Evolutionary conservation across 129 eudicot species (phyloP), one percentile per base, ranked within the genome.

Genomic region (Pulicaria dysenterica): DNA sequence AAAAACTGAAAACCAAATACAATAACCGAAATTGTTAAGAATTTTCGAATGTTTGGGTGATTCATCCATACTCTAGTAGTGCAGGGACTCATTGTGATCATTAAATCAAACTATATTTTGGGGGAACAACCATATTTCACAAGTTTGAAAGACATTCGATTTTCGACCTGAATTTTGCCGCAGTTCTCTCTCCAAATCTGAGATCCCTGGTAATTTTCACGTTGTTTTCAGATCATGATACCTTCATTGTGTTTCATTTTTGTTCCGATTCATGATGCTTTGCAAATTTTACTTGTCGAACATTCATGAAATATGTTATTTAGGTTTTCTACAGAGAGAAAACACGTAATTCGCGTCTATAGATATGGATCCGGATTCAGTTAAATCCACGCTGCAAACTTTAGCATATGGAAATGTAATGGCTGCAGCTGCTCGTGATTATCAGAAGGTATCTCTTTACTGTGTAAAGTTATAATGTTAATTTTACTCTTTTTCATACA

Each of bases 381-480:
- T 93, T 6, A 92, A 92, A 85, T 87, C 95, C 49, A 92, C 98
- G 49, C 83, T 92, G 59, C 80, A 84, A 50, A 89, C 87, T 40
- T 50, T 77, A 59, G 81, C 81, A 13, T 77, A 69, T 77, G 81
- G 81, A 69, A 77, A 77, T 85, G 97, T 91, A 37, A 54, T 92
- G 92, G 98, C 98, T 55, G 95, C 95, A 6, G 96, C 98, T 47
- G 98, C 98, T 70, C 98, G 98, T 70, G 83, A 93, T 84, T 88
- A 87, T 58, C 88, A 93, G 70, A 93, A 89, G 92, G 98, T 93
- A 3, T 39, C 2, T 64, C 16, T 24, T 10, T 76, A 9, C 1
- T 24, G 31, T 24, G 31, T 24, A 2, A 24, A 24, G 31, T 24
- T 24, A 24, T 24, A 24, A 24, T 24, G 31, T 24, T 24, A 24